Base-by-base conservation (phyloP, 257 asterid genomes). In the Lantana camara region DNA sequence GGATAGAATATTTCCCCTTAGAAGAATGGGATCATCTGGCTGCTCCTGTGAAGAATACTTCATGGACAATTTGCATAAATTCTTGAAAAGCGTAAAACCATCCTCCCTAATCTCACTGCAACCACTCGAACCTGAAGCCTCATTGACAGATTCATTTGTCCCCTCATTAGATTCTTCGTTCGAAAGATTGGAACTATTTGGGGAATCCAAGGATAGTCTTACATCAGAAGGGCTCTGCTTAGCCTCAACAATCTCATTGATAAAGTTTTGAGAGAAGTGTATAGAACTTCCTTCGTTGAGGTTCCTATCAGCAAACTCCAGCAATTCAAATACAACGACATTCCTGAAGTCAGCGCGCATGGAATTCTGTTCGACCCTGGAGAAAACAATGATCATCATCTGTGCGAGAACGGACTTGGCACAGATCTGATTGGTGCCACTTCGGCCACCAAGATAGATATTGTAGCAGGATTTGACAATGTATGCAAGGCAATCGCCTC, bases 351-450 rank as follows among this genome's bases (percentile, higher is more conserved):
- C 63, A 29, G 73, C 81, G 11, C 53, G 44, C 79, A 68, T 69
- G 60, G 86, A 78, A 66, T 82, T 73, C 52, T 77, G 80, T 75
- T 84, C 93, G 2, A 75, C 93, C 67, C 95, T 75, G 64, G 86
- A 68, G 84, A 84, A 87, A 50, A 84, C 73, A 70, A 84, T 77
- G 57, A 87, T 57, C 90, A 84, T 82, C 88, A 85, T 87, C 82
- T 87, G 95, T 10, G 93, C 93, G 60, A 87, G 84, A 60, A 85
- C 84, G 8, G 93, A 68, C 79, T 87, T 87, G 11, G 95, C 95
- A 68, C 95, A 87, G 77, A 87, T 87, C 83, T 87, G 95, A 77
- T 82, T 85, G 76, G 95, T 87, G 45, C 95, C 95, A 63, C 64
- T 87, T 62, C 65, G 70, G 45, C 95, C 90, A n/a, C 95, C 93